Evolutionary conservation across 176 grass and related monocot species (phyloP).

Genomic region (Dactylis glomerata): DNA sequence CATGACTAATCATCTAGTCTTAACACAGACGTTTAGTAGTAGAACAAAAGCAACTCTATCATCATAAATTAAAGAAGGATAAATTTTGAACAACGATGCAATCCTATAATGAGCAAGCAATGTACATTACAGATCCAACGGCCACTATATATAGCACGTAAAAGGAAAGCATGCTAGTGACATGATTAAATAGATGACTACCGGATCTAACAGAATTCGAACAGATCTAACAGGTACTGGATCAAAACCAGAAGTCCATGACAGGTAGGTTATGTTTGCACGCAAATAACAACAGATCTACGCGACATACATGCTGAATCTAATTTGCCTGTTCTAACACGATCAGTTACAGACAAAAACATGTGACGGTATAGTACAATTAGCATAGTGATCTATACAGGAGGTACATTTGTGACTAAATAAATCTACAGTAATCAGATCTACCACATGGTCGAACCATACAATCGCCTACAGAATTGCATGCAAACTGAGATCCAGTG

Average conservation of each 20-base stretch:
- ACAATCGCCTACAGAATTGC: too few species aligned
- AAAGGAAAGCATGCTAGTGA: not conserved
- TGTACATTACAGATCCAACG: not conserved
- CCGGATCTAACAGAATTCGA: not conserved
- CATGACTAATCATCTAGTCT: not conserved
- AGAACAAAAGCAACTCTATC: too few species aligned
- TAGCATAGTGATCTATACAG: not conserved
- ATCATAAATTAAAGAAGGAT: not conserved
- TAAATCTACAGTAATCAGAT: not conserved
- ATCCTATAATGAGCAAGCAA: not conserved
- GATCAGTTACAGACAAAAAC: not conserved
- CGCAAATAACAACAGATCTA: not conserved
- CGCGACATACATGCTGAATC: fast-evolving
- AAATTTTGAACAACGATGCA: not conserved
- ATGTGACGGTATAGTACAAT: too few species aligned
- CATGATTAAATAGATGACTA: not conserved
- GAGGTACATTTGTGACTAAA: not conserved
- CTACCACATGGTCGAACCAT: not conserved
- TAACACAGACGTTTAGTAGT: not conserved
- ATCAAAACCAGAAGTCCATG: not conserved
- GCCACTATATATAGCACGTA: not conserved
- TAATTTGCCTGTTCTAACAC: not conserved
- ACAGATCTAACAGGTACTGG: not conserved
- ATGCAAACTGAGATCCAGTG: not conserved
- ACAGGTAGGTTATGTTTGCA: not conserved